phyloP scores from a whole-genome alignment of 2,329 filamentous ascomycete species.

The Teratosphaeria gauchensis region DNA sequence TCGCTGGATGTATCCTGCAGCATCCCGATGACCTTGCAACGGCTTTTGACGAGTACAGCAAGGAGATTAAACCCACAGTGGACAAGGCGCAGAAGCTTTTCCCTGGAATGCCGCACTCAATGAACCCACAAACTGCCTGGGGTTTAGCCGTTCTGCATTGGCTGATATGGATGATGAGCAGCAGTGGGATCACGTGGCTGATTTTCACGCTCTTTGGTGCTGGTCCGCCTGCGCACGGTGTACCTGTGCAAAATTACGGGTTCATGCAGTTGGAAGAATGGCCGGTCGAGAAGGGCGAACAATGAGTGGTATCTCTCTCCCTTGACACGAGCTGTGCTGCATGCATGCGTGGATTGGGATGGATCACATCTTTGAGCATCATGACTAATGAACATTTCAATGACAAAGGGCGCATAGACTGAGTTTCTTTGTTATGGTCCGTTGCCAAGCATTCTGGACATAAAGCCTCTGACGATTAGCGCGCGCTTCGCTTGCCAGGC shows the following conservation, averaged over 20 bases:
- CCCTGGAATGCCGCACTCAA: slow-evolving; percentile 4
- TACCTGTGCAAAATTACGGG: background rate
- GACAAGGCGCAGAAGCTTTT: slow-evolving; percentile 12
- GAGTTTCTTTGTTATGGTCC: background rate
- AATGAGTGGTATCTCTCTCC: background rate
- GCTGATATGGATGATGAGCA: background rate
- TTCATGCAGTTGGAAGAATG: background rate
- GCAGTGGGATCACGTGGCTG: background rate
- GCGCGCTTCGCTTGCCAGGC: background rate
- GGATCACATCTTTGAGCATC: background rate
- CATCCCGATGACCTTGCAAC: slow-evolving; percentile 11
- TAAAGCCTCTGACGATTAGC: background rate
- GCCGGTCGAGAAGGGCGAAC: background rate
- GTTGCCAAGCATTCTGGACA: background rate
- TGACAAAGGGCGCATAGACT: background rate
- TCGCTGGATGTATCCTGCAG: slow-evolving; percentile 20
- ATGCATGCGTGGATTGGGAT: background rate
- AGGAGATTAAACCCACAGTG: slow-evolving; percentile 12
- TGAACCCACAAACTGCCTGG: slow-evolving; percentile 5
- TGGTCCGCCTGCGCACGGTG: background rate
- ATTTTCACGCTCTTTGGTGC: background rate
- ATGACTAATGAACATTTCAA: background rate
- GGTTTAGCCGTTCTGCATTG: slow-evolving; percentile 2
- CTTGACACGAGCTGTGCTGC: background rate
- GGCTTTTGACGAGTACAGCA: slow-evolving; percentile 12